A percentile compares a stretch with the other conserved stretches of the same genome.
Evolutionary conservation across 2,329 filamentous ascomycete species (phyloP).

Genomic region (Daldinia sp.): DNA sequence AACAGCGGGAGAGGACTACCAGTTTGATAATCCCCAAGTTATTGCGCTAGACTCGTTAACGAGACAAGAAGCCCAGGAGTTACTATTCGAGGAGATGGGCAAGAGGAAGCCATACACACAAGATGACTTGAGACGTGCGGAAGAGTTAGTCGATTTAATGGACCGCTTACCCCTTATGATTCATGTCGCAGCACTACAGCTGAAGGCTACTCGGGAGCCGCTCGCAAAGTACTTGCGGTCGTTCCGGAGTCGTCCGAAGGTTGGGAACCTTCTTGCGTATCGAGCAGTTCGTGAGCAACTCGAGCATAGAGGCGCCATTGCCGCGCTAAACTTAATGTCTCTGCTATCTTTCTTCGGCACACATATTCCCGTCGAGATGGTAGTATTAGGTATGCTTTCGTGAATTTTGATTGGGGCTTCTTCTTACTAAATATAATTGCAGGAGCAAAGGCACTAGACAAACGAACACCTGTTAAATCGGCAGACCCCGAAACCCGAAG

Average conservation of each 20-base stretch:
- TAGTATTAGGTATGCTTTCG: conserved; percentile 59
- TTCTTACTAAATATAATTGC: conserved; percentile 20
- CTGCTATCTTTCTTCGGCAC: conserved; percentile 72
- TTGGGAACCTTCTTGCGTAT: conserved; percentile 59
- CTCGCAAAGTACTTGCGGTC: conserved; percentile 68
- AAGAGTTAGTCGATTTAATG: conserved; percentile 69
- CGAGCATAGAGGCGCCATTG: conserved; percentile 54
- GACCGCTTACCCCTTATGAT: conserved; percentile 73
- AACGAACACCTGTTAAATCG: conserved; percentile 56
- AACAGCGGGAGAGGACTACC: conserved; percentile 62
- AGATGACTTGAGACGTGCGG: conserved; percentile 64
- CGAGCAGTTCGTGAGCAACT: conserved; percentile 59
- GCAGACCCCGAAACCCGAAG: conserved; percentile 49
- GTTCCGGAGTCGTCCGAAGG: conserved; percentile 63
- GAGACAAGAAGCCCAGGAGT: conserved; percentile 64
- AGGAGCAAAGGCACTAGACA: conserved; percentile 57
- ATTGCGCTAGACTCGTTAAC: conserved; percentile 64
- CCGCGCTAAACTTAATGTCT: conserved; percentile 71
- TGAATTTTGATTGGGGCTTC: background rate
- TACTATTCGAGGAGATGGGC: conserved; percentile 70
- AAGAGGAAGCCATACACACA: conserved; percentile 62
- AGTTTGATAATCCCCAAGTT: conserved; percentile 65
- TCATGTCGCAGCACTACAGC: conserved; percentile 68
- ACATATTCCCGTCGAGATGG: conserved; percentile 71
- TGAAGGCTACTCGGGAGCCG: conserved; percentile 68